Evolutionary conservation across 768 basidiomycete genomes (phyloP).

Genomic region (Trametes cingulata): DNA sequence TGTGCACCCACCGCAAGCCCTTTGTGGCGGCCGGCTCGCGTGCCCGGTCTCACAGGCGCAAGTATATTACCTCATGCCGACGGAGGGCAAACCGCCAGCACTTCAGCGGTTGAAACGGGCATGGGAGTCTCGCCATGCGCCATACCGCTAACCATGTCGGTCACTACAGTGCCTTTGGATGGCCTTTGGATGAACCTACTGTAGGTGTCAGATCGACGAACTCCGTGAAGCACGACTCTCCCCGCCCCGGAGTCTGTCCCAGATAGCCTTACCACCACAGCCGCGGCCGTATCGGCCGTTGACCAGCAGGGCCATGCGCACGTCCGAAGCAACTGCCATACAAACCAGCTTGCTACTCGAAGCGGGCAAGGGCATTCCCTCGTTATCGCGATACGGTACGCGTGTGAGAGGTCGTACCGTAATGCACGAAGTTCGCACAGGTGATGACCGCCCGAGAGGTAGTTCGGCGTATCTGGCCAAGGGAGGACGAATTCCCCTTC

Average conservation of each 20-base stretch:
- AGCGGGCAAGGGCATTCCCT: not conserved
- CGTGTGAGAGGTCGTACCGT: not conserved
- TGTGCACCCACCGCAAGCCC: not conserved
- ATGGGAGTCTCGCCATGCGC: too few relatives aligned
- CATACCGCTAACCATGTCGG: too few relatives aligned
- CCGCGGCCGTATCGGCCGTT: too few relatives aligned
- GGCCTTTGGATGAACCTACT: too few relatives aligned
- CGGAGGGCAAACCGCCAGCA: not conserved
- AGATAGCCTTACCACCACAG: too few relatives aligned
- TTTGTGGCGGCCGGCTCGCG: not conserved
- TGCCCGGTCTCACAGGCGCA: not conserved
- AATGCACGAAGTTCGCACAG: not conserved
- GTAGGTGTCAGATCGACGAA: too few relatives aligned
- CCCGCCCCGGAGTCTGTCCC: too few relatives aligned
- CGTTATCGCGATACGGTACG: constrained; percentile 2
- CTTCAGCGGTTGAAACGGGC: too few relatives aligned
- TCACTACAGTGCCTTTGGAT: too few relatives aligned
- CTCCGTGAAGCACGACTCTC: too few relatives aligned
- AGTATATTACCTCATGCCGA: not conserved
- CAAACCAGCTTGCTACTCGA: not conserved
- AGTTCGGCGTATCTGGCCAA: not conserved
- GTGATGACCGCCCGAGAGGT: not conserved
- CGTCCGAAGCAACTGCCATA: not conserved
- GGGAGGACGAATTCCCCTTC: not conserved
- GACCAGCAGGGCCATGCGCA: not conserved